Evolutionary conservation across 768 basidiomycete genomes (phyloP), one percentile per base, ranked within the genome.

Genomic region (Tulasnella sp.): DNA sequence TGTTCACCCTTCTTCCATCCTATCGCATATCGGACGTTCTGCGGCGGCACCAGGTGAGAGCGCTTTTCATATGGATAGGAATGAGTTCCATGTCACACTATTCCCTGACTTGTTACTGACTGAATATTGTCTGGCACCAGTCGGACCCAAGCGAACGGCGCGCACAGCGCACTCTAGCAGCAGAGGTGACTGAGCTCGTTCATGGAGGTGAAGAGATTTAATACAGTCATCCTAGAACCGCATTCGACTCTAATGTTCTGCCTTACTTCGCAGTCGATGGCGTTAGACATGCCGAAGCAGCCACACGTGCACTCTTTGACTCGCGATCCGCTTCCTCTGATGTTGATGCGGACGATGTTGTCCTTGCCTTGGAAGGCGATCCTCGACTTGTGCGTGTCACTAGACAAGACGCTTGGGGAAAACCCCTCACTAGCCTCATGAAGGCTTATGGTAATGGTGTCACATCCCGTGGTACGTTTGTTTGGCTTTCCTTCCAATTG

Each of bases 1-100:
- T 92, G 63, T 88, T 98, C 64, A 93, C 92, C 2, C 75, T 96
- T 43, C 72, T 93, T 29, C 72, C 84, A 0, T 65, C 78, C 11
- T 69, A 76, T 15, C 70, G 79, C 60, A 83, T 96, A 46, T 69
- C 77, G 1, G 71, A 74, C 1, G 67, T 85, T 4, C 71, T 92
- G 68, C 64, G 71, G 9, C 69, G 72, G 1, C 93, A 96, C 68
- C 64, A 67, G 53, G 87, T 87, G 62, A 15, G 71, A n/a, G 24
- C 60, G 66, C 34, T 31, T 54, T 42, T 41, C 10, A 1, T 11
- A 22, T 9, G 5, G n/a, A 29, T n/a, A n/a, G 24, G 21, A 3
- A 21, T 2, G 17, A 24, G 17, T 0, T 49, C n/a, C 1, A 50
- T 3, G 19, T 17, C 5, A 3, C 31, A 57, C 25, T 45, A 27